phyloP scores from a whole-genome alignment of 129 eudicot genomes.

The Lactuca sativa region DNA sequence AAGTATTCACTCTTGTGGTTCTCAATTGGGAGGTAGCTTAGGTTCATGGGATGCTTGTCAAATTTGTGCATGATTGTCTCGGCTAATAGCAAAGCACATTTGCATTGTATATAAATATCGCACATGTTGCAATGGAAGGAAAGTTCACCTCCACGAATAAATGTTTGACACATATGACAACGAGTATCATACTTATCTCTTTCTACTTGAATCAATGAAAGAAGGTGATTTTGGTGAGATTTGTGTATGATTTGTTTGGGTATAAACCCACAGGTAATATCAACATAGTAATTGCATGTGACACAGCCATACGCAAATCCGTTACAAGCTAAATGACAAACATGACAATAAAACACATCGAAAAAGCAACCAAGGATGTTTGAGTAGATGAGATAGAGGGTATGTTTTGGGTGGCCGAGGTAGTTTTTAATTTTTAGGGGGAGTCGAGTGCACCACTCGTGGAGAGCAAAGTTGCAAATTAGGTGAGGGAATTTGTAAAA shows the following conservation, averaged over 20 bases:
- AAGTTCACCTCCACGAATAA: background rate
- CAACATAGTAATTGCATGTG: background rate
- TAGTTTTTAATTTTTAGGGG: too few relatives aligned
- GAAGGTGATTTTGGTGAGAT: constrained; percentile 6
- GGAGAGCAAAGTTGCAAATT: too few relatives aligned
- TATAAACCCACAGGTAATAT: constrained; percentile 1
- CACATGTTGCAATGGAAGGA: constrained; percentile 2
- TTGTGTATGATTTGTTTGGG: background rate
- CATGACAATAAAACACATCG: background rate
- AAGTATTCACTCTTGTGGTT: too few relatives aligned
- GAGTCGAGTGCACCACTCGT: too few relatives aligned
- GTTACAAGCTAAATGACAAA: background rate
- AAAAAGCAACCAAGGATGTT: background rate
- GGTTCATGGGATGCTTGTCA: constrained; percentile 6
- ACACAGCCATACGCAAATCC: background rate
- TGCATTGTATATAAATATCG: background rate
- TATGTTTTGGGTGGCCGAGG: too few relatives aligned
- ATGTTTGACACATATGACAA: background rate
- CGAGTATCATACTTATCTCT: too few relatives aligned
- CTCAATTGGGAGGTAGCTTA: background rate
- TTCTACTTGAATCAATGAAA: background rate
- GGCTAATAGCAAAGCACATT: constrained; percentile 4
- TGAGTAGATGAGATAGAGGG: constrained; percentile 2
- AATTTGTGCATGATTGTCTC: background rate
- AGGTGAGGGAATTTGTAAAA: too few relatives aligned